Base-by-base conservation (phyloP, 1,139 yeast species). In the Lipomyces yarrowii region DNA sequence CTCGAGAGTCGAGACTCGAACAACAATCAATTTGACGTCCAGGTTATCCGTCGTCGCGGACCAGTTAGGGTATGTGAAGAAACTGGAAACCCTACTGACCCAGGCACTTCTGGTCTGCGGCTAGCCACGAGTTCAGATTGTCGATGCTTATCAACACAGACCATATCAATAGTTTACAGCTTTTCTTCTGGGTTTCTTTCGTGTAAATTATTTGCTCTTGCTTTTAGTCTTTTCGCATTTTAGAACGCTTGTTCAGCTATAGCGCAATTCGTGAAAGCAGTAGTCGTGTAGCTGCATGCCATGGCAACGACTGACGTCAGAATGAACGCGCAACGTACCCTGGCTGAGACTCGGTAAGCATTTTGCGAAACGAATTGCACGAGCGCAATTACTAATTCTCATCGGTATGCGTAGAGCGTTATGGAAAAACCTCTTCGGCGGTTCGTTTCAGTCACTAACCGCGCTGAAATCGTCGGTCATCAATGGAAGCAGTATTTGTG, bases 391-490 rank as follows among this genome's bases (percentile, higher is more conserved):
- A 10, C 53, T 26, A 15, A 23, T 23, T 32, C 55, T 52, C 3
- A 52, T 23, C 8, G 33, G 13, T 7, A 10, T 5, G 55, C 2
- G 11, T 8, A 66, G 69, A 57, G 21, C 7, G n/a, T 35, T 26
- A 13, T 66, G 69, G 69, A 53, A 54, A 52, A 54, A 51, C 11
- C 54, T 66, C 26, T 55, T 66, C 32, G 53, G 33, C 13, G 61
- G 59, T 26, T 11, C 59, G 13, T 58, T 37, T 21, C 35, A 59
- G 37, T 66, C 69, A 21, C 60, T 66, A 2, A 65, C 69, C 6
- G 59, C 61, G 7, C 55, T 66, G 10, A 66, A 66, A 53, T 57
- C 69, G 10, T 39, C 65, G 10, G 68, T 66, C 51, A 56, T 66
- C 13, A 54, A 35, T 26, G 69, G 69, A 13, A 51, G 61, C 30